Conservation (phyloP, 2,329 filamentous ascomycete genomes). For the Fusarium albosuccineum region DNA sequence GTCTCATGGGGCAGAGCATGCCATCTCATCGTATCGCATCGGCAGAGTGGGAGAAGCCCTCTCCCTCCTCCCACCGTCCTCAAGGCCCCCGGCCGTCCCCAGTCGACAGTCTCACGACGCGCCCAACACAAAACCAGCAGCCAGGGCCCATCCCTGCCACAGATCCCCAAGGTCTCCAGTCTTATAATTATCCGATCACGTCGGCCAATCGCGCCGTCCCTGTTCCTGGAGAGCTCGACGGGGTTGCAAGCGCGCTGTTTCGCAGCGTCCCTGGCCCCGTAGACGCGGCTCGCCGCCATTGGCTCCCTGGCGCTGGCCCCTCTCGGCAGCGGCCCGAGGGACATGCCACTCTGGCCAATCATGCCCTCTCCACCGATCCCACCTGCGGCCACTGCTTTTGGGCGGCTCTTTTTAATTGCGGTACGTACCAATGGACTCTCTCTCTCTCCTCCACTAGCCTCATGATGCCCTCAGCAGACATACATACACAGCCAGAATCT, state of each 20-base stretch:
- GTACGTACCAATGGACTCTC: slow-evolving; percentile 13
- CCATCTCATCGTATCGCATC: slow-evolving; percentile 29
- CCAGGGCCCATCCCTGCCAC: slow-evolving; percentile 13
- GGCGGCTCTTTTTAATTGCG: slow-evolving; percentile 18
- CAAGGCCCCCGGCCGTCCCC: slow-evolving; percentile 13
- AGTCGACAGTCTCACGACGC: slow-evolving; percentile 45
- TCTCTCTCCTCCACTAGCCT: slow-evolving; percentile 22
- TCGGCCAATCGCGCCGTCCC: slow-evolving; percentile 25
- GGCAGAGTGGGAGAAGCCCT: background rate
- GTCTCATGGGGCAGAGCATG: slow-evolving; percentile 32
- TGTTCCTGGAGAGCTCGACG: background rate
- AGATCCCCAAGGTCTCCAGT: background rate
- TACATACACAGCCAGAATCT: slow-evolving; percentile 1
- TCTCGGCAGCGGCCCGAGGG: slow-evolving; percentile 35
- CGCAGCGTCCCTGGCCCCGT: slow-evolving; percentile 22
- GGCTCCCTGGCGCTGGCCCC: slow-evolving; percentile 14
- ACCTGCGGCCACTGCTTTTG: slow-evolving; percentile 34
- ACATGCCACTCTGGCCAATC: slow-evolving; percentile 36
- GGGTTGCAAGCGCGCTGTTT: slow-evolving; percentile 45
- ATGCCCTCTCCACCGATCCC: slow-evolving; percentile 32
- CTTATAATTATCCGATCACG: slow-evolving; percentile 15
- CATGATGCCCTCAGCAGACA: slow-evolving; percentile 31
- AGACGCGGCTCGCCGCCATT: slow-evolving; percentile 42
- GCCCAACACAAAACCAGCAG: slow-evolving; percentile 34
- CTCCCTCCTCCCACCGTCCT: slow-evolving; percentile 3